Base-by-base conservation (phyloP, 495 filamentous ascomycete species). In the Daldinia childiae region DNA sequence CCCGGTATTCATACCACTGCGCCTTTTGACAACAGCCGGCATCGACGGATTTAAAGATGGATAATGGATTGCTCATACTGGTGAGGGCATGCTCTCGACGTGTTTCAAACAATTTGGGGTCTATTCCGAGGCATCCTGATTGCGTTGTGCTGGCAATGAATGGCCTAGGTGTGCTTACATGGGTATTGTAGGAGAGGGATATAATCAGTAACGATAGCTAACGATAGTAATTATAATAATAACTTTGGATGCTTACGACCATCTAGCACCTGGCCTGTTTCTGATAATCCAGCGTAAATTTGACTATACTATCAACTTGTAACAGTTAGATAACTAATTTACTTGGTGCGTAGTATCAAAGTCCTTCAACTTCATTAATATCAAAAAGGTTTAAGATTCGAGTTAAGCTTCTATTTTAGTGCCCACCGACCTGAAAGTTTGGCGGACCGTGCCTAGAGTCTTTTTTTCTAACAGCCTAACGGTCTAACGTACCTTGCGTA, bases 21-120 rank as follows among this genome's bases (percentile, higher is more conserved):
- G 69, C 69, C 69, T 54, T 72, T 72, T 55, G 9, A 72, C 43
- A 55, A 39, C 59, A 67, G 58, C 69, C 69, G 69, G 58, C 64
- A 67, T 34, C 36, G 39, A 56, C 64, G 69, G 69, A 72, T 64
- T 59, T 41, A 26, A 59, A 63, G 54, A 60, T 55, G 58, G 17
- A 55, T 43, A 30, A 30, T 27, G 50, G 3, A 65, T 68, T 72
- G 43, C 56, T 72, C 64, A 61, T 63, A 52, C 15, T 48, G 19
- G 21, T 27, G 50, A 72, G 29, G 58, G 29, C 34, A 41, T n/a
- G 14, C 17, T 62, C 30, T 50, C 17, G 15, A 60, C 12, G 50
- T 66, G 62, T 66, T 67, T 63, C 58, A 63, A 63, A 52, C 21
- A 15, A 38, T 66, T 72, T 52, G 69, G 59, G 64, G 64, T 68